These are phyloP conservation scores for Triadica sebifera DNA, from an alignment of 345 rosid genomes.

Conservation along the genomic window DNA sequence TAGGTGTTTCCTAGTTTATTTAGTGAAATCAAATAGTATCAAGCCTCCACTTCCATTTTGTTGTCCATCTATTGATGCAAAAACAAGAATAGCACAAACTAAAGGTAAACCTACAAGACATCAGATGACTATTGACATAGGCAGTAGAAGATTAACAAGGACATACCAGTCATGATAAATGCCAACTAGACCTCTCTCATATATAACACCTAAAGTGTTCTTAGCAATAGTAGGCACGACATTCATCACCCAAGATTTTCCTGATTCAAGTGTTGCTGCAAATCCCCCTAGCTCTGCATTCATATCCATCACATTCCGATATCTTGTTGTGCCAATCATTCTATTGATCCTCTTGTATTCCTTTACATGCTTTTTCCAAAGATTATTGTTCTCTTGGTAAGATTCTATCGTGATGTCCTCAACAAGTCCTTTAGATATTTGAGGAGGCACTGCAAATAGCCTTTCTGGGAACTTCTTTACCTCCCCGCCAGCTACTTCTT, in stretches of 20 bases:
- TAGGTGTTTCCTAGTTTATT: too few relatives aligned
- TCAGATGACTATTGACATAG: background rate
- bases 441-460: constrained; percentile 76
- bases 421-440: constrained; percentile 57
- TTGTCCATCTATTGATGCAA: background rate
- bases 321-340: constrained; percentile 74
- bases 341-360: constrained; percentile 66
- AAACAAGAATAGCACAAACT: background rate
- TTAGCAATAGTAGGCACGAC: constrained; percentile 73
- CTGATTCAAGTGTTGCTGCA: constrained; percentile 87
- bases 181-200: constrained; percentile 87
- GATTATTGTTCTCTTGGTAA: constrained; percentile 60
- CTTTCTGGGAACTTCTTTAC: constrained; percentile 86
- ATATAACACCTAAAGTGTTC: constrained; percentile 81
- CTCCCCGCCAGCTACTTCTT: constrained; percentile 83
- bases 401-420: constrained; percentile 54
- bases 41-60: background rate
- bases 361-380: constrained; percentile 74
- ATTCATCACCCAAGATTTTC: constrained; percentile 94
- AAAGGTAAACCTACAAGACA: background rate
- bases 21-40: too few relatives aligned
- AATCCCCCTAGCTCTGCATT: constrained; percentile 95
- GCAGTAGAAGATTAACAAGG: constrained; percentile 7
- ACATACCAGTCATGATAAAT: constrained; percentile 94
- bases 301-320: constrained; percentile 94